These are phyloP conservation scores for Penicillium sp. DNA, from an alignment of 2,329 filamentous ascomycete species.

Conservation along the genomic window DNA sequence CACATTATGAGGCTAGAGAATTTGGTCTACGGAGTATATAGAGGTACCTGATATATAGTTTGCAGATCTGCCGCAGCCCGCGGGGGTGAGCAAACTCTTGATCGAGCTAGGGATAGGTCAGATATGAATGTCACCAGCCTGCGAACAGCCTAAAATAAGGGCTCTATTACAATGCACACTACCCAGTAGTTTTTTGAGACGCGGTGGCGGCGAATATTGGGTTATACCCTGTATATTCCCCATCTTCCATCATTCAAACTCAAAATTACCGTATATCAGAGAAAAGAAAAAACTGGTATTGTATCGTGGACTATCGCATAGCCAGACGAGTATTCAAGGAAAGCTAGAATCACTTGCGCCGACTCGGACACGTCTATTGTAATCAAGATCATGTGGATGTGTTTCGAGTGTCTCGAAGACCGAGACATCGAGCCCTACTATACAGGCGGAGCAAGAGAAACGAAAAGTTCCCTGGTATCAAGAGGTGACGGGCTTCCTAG, in stretches of 20 bases:
- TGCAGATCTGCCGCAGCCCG: background rate
- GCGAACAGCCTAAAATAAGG: too few species aligned
- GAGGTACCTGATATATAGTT: background rate
- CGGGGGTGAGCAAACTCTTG: background rate
- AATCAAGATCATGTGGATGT: background rate
- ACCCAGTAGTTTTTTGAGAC: background rate
- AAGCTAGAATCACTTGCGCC: background rate
- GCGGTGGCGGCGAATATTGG: background rate
- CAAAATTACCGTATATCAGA: background rate
- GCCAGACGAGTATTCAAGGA: background rate
- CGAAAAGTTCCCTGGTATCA: background rate
- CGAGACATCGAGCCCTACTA: conserved; percentile 9
- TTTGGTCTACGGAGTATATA: too few species aligned
- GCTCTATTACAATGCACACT: too few species aligned
- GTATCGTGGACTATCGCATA: background rate
- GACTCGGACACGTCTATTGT: background rate
- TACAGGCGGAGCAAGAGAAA: conserved; percentile 10
- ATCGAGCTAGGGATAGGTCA: background rate
- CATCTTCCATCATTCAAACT: background rate
- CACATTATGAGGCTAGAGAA: too few species aligned
- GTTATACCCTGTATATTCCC: background rate
- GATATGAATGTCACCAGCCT: background rate
- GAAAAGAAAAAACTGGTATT: conserved; percentile 8
- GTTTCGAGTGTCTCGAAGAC: background rate
- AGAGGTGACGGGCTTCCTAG: background rate